A percentile compares a stretch with the other conserved stretches of the same genome.
These are phyloP conservation scores for Pleurotus tuoliensis DNA, from an alignment of 768 basidiomycete genomes.

Conservation along the genomic window DNA sequence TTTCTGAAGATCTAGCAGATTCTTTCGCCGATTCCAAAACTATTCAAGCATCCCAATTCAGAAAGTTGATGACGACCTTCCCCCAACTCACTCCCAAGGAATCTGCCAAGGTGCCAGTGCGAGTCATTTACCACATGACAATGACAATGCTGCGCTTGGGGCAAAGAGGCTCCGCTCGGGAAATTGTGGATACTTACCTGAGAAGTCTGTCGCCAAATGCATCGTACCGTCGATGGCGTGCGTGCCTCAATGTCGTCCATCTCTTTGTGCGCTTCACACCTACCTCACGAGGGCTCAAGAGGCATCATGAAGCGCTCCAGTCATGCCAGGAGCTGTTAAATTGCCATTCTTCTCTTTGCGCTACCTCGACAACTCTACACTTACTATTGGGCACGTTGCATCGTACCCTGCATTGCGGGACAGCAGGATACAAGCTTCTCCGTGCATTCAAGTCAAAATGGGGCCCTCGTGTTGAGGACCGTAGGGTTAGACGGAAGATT, in stretches of 20 bases:
- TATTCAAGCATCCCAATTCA: slow-evolving; percentile 21
- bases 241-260: slow-evolving; percentile 54
- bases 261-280: slow-evolving; percentile 37
- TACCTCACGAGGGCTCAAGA: slow-evolving; percentile 32
- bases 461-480: slow-evolving; percentile 54
- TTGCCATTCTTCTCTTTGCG: slow-evolving; percentile 45
- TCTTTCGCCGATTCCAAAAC: background rate
- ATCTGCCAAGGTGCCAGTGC: slow-evolving; percentile 32
- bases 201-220: slow-evolving; percentile 41
- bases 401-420: slow-evolving; percentile 47
- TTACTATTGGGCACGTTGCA: slow-evolving; percentile 53
- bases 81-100: slow-evolving; percentile 33
- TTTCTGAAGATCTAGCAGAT: background rate
- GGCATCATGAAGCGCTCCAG: slow-evolving; percentile 40
- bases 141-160: slow-evolving; percentile 40
- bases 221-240: slow-evolving; percentile 24
- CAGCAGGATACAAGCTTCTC: slow-evolving; percentile 43
- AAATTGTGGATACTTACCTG: slow-evolving; percentile 47
- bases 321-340: slow-evolving; percentile 41
- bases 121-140: slow-evolving; percentile 41
- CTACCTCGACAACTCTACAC: slow-evolving; percentile 57
- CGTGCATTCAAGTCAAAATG: slow-evolving; percentile 46
- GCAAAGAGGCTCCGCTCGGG: slow-evolving; percentile 34
- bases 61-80: slow-evolving; percentile 36
- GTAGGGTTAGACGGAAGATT: slow-evolving; percentile 56